Percentiles rank a stretch among this genome's conserved stretches.
phyloP scores from a whole-genome alignment of 768 basidiomycete genomes.

The Hericium erinaceus region DNA sequence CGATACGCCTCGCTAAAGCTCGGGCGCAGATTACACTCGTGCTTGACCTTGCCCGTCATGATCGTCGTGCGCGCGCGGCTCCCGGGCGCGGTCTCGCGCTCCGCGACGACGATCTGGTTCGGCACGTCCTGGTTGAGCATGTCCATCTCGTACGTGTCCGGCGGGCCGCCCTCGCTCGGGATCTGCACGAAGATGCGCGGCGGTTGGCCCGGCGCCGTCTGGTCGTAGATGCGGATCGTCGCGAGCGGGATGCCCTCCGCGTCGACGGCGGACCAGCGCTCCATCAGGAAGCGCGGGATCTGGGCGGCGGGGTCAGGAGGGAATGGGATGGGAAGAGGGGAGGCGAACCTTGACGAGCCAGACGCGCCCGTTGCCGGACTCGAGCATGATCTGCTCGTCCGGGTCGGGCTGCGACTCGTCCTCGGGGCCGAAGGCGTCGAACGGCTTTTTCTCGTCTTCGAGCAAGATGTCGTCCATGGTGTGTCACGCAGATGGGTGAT shows the following conservation, averaged over 20 bases:
- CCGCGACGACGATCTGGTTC: slow-evolving; percentile 80
- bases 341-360: slow-evolving; percentile 76
- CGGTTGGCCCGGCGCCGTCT: slow-evolving; percentile 30
- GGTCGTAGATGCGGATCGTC: slow-evolving; percentile 70
- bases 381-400: slow-evolving; percentile 74
- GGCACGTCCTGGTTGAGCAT: slow-evolving; percentile 81
- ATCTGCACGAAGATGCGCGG: slow-evolving; percentile 60
- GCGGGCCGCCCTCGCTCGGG: slow-evolving; percentile 34
- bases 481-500: neutral
- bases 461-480: slow-evolving; percentile 18
- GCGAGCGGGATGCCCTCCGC: slow-evolving; percentile 75
- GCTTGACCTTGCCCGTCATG: slow-evolving; percentile 70
- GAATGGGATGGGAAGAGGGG: neutral
- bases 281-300: slow-evolving; percentile 83
- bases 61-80: slow-evolving; percentile 65
- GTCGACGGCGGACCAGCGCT: slow-evolving; percentile 72
- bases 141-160: slow-evolving; percentile 75
- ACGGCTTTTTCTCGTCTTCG: slow-evolving; percentile 68
- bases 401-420: slow-evolving; percentile 69
- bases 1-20: slow-evolving; percentile 59
- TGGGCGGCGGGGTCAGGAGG: slow-evolving; percentile 22
- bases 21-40: slow-evolving; percentile 69
- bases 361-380: slow-evolving; percentile 63
- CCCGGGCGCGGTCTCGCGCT: slow-evolving; percentile 60
- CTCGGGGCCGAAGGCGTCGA: slow-evolving; percentile 40